Evolutionary conservation across 805 yeast genomes (phyloP), one percentile per base, ranked within the genome.

Genomic region (Tetrapisispora nanseiensis): DNA sequence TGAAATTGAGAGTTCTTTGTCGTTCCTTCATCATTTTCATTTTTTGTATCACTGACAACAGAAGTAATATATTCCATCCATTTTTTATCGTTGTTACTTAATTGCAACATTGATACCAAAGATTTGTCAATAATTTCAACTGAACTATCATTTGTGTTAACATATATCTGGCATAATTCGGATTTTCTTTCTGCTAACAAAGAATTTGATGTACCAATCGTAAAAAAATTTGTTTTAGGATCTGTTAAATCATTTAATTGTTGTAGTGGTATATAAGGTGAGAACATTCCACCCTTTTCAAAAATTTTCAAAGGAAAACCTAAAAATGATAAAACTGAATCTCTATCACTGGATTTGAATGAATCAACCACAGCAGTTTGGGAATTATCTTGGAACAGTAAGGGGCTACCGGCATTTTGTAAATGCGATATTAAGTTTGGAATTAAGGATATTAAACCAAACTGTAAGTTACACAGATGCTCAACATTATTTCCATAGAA

Each of bases 221-320:
- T 65, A 50, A 77, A 92, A 56, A 78, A 78, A 28, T 71, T 66
- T 0, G 89, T 73, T 39, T 71, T 73, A 1, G 68, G 65, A 18
- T 73, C 70, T 26, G 67, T 69, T 40, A 92, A 67, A 51, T 83
- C 87, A 40, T 82, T 83, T 43, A 90, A 66, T 56, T 90, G 97
- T 60, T 90, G 98, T 42, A 92, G 66, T 0, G 97, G 95, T n/a
- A 89, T 71, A 63, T 90, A 92, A 2, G 98, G 97, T 51, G 82
- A 81, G 70, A 94, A 89, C 46, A 90, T 71, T 1, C 94, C 87
- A 34, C 94, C 94, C 50, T 76, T 75, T 39, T 86, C 86, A 62
- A 92, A 92, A 1, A 87, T 61, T 51, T 82, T 89, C 39, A 92
- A 66, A 0, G 98, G 98, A 26, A 92, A 68, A 0, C 97, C 98